Conservation (phyloP, 768 basidiomycete genomes). For the Omphalotus guepiniiformis region DNA sequence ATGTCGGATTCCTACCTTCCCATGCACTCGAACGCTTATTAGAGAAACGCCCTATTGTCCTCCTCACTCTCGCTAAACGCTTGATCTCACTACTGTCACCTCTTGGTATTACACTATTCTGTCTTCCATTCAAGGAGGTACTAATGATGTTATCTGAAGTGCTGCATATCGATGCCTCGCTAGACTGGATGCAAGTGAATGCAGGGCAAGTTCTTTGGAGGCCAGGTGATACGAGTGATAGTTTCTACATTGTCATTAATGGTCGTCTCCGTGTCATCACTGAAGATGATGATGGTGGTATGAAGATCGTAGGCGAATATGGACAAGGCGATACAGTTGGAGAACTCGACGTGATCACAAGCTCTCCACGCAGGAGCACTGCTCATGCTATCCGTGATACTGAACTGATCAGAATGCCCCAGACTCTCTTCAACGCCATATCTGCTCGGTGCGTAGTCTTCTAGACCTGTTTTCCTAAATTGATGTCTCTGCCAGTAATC, state of each 20-base stretch:
- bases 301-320: slow-evolving; percentile 86
- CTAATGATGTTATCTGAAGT: slow-evolving; percentile 34
- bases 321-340: slow-evolving; percentile 97
- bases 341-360: slow-evolving; percentile 96
- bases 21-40: slow-evolving; percentile 85
- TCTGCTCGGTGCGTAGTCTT: slow-evolving; percentile 62
- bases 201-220: slow-evolving; percentile 95
- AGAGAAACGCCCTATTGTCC: slow-evolving; percentile 92
- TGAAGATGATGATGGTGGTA: slow-evolving; percentile 71
- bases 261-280: slow-evolving; percentile 89
- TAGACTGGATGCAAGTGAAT: slow-evolving; percentile 98
- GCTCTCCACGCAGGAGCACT: slow-evolving; percentile 79
- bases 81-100: slow-evolving; percentile 93
- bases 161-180: slow-evolving; percentile 90
- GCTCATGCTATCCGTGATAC: slow-evolving; percentile 98
- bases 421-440: slow-evolving; percentile 96
- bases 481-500: slow-evolving; percentile 49
- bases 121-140: background rate
- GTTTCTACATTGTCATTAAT: slow-evolving; percentile 98
- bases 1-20: slow-evolving; percentile 91
- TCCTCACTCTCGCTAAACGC: slow-evolving; percentile 94
- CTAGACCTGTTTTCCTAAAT: background rate
- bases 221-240: slow-evolving; percentile 85
- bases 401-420: slow-evolving; percentile 94
- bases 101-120: slow-evolving; percentile 49